Evolutionary conservation across 2,329 filamentous ascomycete species (phyloP).

Genomic region (Beauveria sp.): DNA sequence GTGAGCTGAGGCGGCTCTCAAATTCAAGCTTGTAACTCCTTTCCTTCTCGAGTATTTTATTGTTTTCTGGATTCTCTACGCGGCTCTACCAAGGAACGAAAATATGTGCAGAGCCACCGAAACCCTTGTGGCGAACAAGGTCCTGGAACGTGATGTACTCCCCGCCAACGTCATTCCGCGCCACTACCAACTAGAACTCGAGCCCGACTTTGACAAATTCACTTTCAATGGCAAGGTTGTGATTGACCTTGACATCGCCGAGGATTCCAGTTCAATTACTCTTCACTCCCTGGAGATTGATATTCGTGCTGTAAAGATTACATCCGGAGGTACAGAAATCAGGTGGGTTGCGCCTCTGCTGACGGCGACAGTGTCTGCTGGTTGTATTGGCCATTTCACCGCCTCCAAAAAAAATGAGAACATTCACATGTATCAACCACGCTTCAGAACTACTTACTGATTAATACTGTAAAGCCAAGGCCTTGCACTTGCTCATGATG

Average conservation of each 20-base stretch:
- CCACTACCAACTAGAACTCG: conserved; percentile 86
- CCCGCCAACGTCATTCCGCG: conserved; percentile 83
- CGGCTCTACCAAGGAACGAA: neutral
- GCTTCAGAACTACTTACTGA: neutral
- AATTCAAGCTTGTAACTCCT: neutral
- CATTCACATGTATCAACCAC: too few relatives aligned
- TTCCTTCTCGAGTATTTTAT: neutral
- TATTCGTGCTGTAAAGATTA: conserved; percentile 54
- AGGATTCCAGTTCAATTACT: conserved; percentile 77
- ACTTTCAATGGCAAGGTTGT: conserved; percentile 77
- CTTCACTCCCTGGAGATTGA: conserved; percentile 83
- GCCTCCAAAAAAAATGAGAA: neutral
- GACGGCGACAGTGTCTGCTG: neutral
- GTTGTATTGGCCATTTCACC: neutral
- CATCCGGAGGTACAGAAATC: conserved; percentile 39
- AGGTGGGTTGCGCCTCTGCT: conserved; percentile 25
- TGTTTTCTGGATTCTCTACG: neutral
- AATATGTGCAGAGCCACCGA: neutral
- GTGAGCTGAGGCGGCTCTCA: neutral
- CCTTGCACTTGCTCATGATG: conserved; percentile 64
- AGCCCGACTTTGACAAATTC: conserved; percentile 83
- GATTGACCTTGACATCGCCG: conserved; percentile 79
- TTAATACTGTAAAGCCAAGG: conserved; percentile 6
- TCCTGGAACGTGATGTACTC: conserved; percentile 63
- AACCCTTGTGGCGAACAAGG: neutral